phyloP scores from a whole-genome alignment of 2,329 filamentous ascomycete genomes.

The Aspergillus fumigatiaffinis region DNA sequence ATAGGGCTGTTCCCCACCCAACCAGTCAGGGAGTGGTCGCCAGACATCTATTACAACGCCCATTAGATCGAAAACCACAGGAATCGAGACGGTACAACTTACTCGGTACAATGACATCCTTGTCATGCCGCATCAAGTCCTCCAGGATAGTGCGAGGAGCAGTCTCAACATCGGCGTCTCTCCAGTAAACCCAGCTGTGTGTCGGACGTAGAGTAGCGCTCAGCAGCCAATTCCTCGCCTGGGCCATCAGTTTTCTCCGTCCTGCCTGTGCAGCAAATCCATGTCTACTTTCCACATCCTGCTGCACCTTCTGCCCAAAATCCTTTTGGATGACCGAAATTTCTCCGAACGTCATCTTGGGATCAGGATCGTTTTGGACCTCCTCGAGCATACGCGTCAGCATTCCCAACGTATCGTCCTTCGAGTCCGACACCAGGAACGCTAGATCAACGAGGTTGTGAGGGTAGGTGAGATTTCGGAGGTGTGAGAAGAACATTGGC shows the following conservation, averaged over 20 bases:
- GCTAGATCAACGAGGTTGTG: slow-evolving; percentile 95
- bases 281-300: slow-evolving; percentile 95
- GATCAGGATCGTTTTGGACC: slow-evolving; percentile 75
- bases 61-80: slow-evolving; percentile 14
- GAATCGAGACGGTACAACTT: slow-evolving; percentile 42
- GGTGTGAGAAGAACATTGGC: slow-evolving; percentile 97
- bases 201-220: slow-evolving; percentile 90
- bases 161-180: slow-evolving; percentile 96
- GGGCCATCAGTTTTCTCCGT: slow-evolving; percentile 93
- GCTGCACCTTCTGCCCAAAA: slow-evolving; percentile 95
- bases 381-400: slow-evolving; percentile 71
- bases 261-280: slow-evolving; percentile 95
- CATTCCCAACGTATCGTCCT: slow-evolving; percentile 78
- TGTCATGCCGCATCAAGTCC: slow-evolving; percentile 97
- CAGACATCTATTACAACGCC: slow-evolving; percentile 68
- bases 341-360: slow-evolving; percentile 82
- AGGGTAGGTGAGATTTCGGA: slow-evolving; percentile 94
- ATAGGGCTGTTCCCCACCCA: slow-evolving; percentile 96
- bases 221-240: slow-evolving; percentile 93
- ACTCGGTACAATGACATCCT: slow-evolving; percentile 98
- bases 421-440: slow-evolving; percentile 95
- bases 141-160: slow-evolving; percentile 95
- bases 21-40: slow-evolving; percentile 97
- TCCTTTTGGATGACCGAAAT: slow-evolving; percentile 98
- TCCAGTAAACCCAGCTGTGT: slow-evolving; percentile 99